Conservation (phyloP, 2,329 filamentous ascomycete genomes). For the Penicillium sp. region DNA sequence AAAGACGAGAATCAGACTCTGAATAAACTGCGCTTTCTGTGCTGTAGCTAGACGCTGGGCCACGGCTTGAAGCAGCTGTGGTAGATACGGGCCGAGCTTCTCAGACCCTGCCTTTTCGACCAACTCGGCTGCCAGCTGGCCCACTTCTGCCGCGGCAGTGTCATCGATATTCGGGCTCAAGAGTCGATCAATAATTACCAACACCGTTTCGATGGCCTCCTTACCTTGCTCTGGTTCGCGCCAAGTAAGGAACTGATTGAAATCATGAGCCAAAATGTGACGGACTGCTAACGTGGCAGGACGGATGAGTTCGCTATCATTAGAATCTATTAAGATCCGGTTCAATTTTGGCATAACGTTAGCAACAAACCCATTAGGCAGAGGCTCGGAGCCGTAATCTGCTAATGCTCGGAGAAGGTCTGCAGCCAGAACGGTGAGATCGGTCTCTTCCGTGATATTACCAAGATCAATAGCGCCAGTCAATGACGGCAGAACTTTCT, state of each 20-base stretch:
- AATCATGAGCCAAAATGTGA: constrained; percentile 84
- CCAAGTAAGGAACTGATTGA: constrained; percentile 85
- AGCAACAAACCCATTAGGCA: constrained; percentile 81
- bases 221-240: constrained; percentile 71
- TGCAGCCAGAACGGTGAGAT: constrained; percentile 78
- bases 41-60: constrained; percentile 79
- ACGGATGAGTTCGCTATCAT: constrained; percentile 83
- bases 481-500: constrained; percentile 80
- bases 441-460: constrained; percentile 72
- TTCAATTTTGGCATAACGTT: constrained; percentile 84
- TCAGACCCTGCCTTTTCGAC: constrained; percentile 94
- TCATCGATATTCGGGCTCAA: constrained; percentile 82
- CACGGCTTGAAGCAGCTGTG: constrained; percentile 83
- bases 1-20: constrained; percentile 93
- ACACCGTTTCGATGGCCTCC: constrained; percentile 79
- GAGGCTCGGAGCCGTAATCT: constrained; percentile 76
- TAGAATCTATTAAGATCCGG: constrained; percentile 73
- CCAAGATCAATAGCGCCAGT: constrained; percentile 88
- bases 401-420: constrained; percentile 78
- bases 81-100: constrained; percentile 81
- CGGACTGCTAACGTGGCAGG: constrained; percentile 82
- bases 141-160: constrained; percentile 91
- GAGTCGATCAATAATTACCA: constrained; percentile 88
- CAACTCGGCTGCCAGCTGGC: constrained; percentile 85
- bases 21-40: constrained; percentile 82